Evolutionary conservation across 768 basidiomycete species (phyloP).

Genomic region (Macrolepiota albuminosa): DNA sequence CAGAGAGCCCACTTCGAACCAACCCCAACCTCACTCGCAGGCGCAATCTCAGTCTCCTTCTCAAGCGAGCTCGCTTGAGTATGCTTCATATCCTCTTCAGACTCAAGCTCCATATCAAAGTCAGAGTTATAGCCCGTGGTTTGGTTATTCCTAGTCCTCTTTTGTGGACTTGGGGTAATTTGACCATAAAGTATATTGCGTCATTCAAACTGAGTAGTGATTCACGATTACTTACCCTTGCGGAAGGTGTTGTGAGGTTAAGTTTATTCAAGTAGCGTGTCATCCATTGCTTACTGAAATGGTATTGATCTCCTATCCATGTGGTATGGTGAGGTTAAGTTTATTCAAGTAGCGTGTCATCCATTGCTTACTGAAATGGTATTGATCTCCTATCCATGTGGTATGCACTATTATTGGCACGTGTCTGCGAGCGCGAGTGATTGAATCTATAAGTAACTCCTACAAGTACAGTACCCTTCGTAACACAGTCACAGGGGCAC

Average conservation of each 20-base stretch:
- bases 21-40: constrained; percentile 9
- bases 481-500: neutral
- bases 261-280: neutral
- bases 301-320: neutral
- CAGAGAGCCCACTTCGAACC: neutral
- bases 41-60: constrained; percentile 18
- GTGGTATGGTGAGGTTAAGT: too few relatives aligned
- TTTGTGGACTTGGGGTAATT: neutral
- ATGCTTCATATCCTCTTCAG: constrained; percentile 35
- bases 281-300: neutral
- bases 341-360: neutral
- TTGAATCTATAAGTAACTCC: neutral
- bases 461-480: neutral
- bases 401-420: neutral
- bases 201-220: neutral
- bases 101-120: constrained; percentile 55
- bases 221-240: too few relatives aligned
- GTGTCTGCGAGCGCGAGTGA: neutral
- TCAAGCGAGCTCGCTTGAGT: constrained; percentile 16
- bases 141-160: neutral
- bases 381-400: neutral
- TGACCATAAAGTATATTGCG: neutral
- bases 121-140: constrained; percentile 32
- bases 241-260: too few relatives aligned
- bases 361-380: neutral